phyloP scores from a whole-genome alignment of 176 grass and related monocot species.

The Cenchrus fungigraminus region DNA sequence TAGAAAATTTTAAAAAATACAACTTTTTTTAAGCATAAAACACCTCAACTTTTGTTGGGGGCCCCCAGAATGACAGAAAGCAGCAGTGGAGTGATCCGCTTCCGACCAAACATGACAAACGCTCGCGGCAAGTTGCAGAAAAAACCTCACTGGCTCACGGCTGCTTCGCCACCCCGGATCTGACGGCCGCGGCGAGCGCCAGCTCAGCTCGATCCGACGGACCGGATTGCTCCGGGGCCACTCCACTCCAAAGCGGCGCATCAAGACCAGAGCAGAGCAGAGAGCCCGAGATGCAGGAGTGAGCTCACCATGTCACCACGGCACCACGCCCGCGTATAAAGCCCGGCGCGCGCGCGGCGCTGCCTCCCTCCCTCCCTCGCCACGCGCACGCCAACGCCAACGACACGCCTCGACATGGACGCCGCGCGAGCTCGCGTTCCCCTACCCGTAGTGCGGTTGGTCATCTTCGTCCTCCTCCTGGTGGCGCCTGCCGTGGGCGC shows the following conservation, averaged over 20 bases:
- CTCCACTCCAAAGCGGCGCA: not conserved
- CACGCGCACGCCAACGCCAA: not conserved
- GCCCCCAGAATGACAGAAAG: not conserved
- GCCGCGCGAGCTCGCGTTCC: not conserved
- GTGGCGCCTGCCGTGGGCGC: not conserved
- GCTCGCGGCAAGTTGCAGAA: not conserved
- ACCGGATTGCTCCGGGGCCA: not conserved
- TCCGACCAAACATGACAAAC: not conserved
- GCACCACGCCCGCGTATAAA: not conserved
- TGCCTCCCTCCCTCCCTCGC: not conserved
- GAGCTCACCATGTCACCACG: constrained; percentile 43
- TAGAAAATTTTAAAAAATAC: too few species aligned
- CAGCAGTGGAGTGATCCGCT: not conserved
- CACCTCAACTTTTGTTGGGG: not conserved
- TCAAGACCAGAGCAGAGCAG: not conserved
- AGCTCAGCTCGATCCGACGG: not conserved
- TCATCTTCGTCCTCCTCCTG: not conserved
- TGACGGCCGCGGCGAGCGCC: not conserved
- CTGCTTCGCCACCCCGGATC: too few species aligned
- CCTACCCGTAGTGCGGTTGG: not conserved
- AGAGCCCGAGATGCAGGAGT: not conserved
- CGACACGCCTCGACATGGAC: constrained; percentile 30
- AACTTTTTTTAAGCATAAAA: too few species aligned
- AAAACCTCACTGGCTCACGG: too few species aligned
- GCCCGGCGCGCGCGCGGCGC: constrained; percentile 22